Evolutionary conservation across 768 basidiomycete genomes (phyloP).

Genomic region (Trametes gibbosa): DNA sequence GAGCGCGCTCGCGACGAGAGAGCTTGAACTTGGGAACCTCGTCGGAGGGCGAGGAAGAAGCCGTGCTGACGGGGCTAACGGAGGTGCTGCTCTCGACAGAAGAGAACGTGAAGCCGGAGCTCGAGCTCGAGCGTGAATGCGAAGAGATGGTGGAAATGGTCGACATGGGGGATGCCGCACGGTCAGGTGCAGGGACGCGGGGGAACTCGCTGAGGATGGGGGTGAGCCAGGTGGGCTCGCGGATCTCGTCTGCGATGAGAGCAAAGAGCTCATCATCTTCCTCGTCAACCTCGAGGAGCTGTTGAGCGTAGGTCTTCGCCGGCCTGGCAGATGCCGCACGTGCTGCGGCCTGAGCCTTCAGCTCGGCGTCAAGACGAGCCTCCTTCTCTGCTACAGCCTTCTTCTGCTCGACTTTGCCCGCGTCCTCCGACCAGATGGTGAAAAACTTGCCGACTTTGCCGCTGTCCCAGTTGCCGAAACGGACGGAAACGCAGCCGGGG

Average conservation of each 20-base stretch:
- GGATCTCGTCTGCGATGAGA: conserved; percentile 70
- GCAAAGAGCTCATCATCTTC: conserved; percentile 74
- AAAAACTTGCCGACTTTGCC: conserved; percentile 48
- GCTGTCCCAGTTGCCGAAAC: conserved; percentile 42
- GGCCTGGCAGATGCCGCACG: conserved; percentile 27
- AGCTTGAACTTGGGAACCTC: conserved; percentile 40
- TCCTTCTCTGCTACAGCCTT: conserved; percentile 12
- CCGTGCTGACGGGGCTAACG: conserved; percentile 37
- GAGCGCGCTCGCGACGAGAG: conserved; percentile 67
- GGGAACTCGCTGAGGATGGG: conserved; percentile 64
- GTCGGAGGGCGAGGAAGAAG: conserved; percentile 34
- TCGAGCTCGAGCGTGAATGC: conserved; percentile 54
- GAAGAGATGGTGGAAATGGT: conserved; percentile 52
- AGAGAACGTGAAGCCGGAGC: conserved; percentile 72
- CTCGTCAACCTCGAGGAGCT: conserved; percentile 66
- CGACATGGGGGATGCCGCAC: conserved; percentile 41
- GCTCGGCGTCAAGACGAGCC: conserved; percentile 23
- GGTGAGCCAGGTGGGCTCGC: conserved; percentile 65
- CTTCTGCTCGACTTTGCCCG: conserved; percentile 29
- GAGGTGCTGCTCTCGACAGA: conserved; percentile 49
- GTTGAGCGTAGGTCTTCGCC: conserved; percentile 68
- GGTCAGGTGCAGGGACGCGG: conserved; percentile 30
- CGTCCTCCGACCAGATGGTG: conserved; percentile 68
- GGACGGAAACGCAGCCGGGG: conserved; percentile 74
- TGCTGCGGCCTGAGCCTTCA: conserved; percentile 19